Evolutionary conservation across 2,329 filamentous ascomycete genomes (phyloP), one percentile per base, ranked within the genome.

Genomic region (Xenosphaeropsis pyriputrescens): DNA sequence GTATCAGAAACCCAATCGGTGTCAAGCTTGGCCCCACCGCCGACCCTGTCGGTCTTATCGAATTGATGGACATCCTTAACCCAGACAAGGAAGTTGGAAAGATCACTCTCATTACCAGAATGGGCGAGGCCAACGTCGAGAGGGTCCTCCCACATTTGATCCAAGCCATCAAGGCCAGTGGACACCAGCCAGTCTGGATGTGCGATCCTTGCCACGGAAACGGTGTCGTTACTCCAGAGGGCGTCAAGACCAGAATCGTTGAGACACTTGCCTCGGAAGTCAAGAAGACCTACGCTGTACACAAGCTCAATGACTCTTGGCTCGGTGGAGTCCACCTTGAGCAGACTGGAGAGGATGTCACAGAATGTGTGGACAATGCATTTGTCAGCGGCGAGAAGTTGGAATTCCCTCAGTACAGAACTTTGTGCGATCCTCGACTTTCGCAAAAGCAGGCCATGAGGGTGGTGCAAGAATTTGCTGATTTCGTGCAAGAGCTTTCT

Each of bases 1-100:
- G 44, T 15, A 34, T 46, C 9, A 33, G 39, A 14, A 46, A 46
- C 35, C 43, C 44, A 14, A 42, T 46, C 22, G 44, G 44, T 11
- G 29, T 46, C 31, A 46, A 46, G 37, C 38, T 35, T 13, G 34
- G 34, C 17, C 35, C 29, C 6, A 37, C 15, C 12, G 18, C 35
- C 19, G n/a, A 37, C 29, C 22, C 35, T 14, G 29, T 32, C 29
- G 35, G 29, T 12, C 22, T 37, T 14, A 26, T 37, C 17, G 35
- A 18, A 8, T 14, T 37, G 17, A 14, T 37, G 17, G 29, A 18
- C 13, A 15, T 15, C 15, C 34, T 35, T 16, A 35, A 18, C n/a
- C 19, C 34, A 18, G 18, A 14, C 6, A 35, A 35, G 34, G 16
- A 18, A 18, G 34, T 14, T 9, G 15, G 15, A 18, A 35, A 35